phyloP scores from a whole-genome alignment of 2,329 filamentous ascomycete genomes.

The Penicillium nordicum region DNA sequence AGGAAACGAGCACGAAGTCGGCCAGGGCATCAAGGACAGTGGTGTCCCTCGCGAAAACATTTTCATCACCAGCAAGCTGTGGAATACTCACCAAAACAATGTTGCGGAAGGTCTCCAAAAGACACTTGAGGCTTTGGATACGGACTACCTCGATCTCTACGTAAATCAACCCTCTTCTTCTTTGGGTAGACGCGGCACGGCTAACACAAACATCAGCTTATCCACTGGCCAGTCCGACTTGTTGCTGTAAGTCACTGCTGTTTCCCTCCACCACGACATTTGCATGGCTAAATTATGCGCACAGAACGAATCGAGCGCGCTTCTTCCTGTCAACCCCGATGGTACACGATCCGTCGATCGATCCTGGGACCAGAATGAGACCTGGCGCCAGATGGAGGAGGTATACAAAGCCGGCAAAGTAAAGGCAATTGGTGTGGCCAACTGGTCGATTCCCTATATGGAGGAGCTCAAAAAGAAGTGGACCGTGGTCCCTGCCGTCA shows the following conservation, averaged over 20 bases:
- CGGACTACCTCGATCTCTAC: slow-evolving; percentile 45
- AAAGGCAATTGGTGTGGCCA: slow-evolving; percentile 27
- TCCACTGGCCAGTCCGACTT: slow-evolving; percentile 43
- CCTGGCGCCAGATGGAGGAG: slow-evolving; percentile 23
- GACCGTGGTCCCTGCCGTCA: slow-evolving; percentile 27
- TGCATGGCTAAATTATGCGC: not conserved
- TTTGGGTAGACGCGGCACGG: not conserved
- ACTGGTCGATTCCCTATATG: slow-evolving; percentile 20
- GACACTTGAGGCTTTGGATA: slow-evolving; percentile 39
- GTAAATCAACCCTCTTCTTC: not conserved
- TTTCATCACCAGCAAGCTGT: slow-evolving; percentile 75
- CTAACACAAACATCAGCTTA: slow-evolving; percentile 26
- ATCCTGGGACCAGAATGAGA: slow-evolving; percentile 23
- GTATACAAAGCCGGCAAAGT: slow-evolving; percentile 18
- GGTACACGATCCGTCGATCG: slow-evolving; percentile 30
- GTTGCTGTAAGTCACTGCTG: slow-evolving; percentile 7
- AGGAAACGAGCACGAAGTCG: slow-evolving; percentile 68
- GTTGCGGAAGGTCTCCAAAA: slow-evolving; percentile 51
- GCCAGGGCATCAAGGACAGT: slow-evolving; percentile 60
- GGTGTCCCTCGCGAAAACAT: slow-evolving; percentile 62
- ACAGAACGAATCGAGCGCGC: slow-evolving; percentile 10
- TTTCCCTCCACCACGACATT: not conserved
- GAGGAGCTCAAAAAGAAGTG: slow-evolving; percentile 18
- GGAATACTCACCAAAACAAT: slow-evolving; percentile 67
- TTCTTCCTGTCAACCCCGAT: slow-evolving; percentile 14